These are phyloP conservation scores for Stylosanthes scabra DNA, from an alignment of 331 rosid species.

Conservation along the genomic window DNA sequence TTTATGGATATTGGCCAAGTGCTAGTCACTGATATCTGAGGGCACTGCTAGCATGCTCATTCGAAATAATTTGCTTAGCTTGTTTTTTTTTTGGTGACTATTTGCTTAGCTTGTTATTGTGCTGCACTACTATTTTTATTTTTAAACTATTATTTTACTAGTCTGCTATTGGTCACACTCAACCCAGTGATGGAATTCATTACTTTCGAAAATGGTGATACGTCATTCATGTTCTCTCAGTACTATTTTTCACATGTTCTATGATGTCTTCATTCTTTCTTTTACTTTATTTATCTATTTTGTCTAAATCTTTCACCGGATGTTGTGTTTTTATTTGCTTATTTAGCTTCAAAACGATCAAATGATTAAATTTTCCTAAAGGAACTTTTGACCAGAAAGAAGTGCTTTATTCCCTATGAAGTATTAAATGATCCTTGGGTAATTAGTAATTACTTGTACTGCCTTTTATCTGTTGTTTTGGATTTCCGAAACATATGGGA, in stretches of 20 bases:
- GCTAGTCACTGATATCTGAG: slow-evolving; percentile 36
- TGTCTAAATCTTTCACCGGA: background rate
- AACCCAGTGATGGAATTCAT: background rate
- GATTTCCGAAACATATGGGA: background rate
- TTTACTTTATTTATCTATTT: background rate
- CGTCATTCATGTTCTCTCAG: background rate
- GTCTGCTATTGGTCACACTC: background rate
- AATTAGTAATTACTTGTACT: background rate
- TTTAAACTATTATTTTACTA: background rate
- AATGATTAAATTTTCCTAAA: background rate
- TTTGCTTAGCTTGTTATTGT: background rate
- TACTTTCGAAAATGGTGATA: background rate
- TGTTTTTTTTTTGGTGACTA: too few relatives aligned
- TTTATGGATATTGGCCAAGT: slow-evolving; percentile 31
- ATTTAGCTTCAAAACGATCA: background rate
- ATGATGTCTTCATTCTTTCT: background rate
- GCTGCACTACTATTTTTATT: background rate
- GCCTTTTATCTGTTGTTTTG: background rate
- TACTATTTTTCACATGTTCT: background rate
- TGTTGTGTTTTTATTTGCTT: background rate
- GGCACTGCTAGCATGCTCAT: slow-evolving; percentile 12
- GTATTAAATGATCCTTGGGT: background rate
- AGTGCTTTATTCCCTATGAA: background rate
- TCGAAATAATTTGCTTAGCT: background rate
- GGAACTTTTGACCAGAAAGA: background rate